Base-by-base conservation (phyloP, 768 basidiomycete species). In the Exsudoporus frostii region DNA sequence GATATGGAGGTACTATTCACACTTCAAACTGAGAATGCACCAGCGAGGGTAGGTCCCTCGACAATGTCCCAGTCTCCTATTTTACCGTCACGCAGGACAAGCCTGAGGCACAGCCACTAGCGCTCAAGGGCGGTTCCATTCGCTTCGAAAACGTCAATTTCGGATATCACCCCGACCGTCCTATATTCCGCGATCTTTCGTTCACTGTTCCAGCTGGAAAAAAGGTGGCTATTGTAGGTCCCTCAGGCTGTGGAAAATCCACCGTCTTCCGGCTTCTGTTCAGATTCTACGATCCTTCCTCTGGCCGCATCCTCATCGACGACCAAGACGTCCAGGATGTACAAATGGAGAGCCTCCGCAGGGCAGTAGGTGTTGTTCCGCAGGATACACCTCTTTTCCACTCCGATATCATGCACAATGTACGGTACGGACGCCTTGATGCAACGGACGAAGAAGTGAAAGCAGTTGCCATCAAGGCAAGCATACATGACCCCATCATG, bases 321-420 rank as follows among this genome's bases (percentile, higher is more conserved):
- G 90, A 83, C 7, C 96, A 99, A 71, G 85, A 94, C 65, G 82
- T 98, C 55, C 75, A 80, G 41, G 76, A 82, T 2, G 73, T 97
- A 5, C 81, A 86, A 60, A 69, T 96, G 34, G 79, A 81, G 22
- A 87, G 84, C 33, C 74, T 98, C 1, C 81, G 97, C 17, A 74
- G 73, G 41, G 72, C 78, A 4, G 87, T 99, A 29, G 97, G 96
- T 2, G 92, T 98, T 17, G 97, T 99, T 1, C 97, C 97, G 1
- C 96, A 99, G 69, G 97, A 99, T 63, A 99, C 96, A 15, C 96
- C 97, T 1, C 76, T 99, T 4, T 98, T 99, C 79, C 95, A 99
- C 69, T 86, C 91, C 6, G 87, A 98, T 65, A 86, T 98, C 42
- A 76, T 97, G 79, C 92, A 98, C 67, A 99, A 99, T 65, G 83